Base-by-base conservation (phyloP, 2,329 filamentous ascomycete genomes). In the Cladosporium cucumerinum region DNA sequence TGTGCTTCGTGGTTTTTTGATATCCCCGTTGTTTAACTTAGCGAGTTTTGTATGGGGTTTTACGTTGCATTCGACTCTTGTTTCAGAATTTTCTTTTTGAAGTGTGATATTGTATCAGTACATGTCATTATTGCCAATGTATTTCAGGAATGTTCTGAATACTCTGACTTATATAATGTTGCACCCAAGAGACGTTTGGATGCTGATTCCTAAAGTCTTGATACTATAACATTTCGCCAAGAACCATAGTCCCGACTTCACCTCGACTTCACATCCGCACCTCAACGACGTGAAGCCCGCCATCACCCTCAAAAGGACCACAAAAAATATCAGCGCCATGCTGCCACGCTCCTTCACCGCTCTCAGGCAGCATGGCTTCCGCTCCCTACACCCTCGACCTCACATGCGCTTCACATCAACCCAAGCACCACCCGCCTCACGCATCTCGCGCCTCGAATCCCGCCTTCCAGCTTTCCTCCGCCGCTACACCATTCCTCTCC, bases 401-500 rank as follows among this genome's bases (percentile, higher is more conserved):
- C 46, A 26, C 36, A 16, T 49, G 16, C n/a, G 51, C 26, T 32
- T 14, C 26, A 54, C 28, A 21, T 54, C 51, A 36, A 52, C 58
- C 46, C 43, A 51, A 36, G 21, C 26, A 18, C 30, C 62, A 28
- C 10, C 67, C 28, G 55, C 69, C 28, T 69, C 71, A 26, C 72
- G 72, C 54, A 66, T 78, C 64, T 70, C 74, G 10, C 77, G 79
- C 55, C 66, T 76, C 65, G 74, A 82, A 46, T 66, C 73, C 32
- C 73, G 74, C 48, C 72, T 91, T 8, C 92, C 92, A 2, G 79
- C 74, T 5, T 88, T 87, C 66, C 82, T 96, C 14, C 89, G 86
- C 65, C 83, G 81, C 61, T 91, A 93, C 79, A 88, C 91, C 0
- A 78, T 81, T 0, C 86, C 87, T 0, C 85, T 99, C 3, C 86